Percentiles rank a stretch among this genome's conserved stretches.
Conservation (phyloP, 768 basidiomycete genomes). For the Lyophyllum decastes region DNA sequence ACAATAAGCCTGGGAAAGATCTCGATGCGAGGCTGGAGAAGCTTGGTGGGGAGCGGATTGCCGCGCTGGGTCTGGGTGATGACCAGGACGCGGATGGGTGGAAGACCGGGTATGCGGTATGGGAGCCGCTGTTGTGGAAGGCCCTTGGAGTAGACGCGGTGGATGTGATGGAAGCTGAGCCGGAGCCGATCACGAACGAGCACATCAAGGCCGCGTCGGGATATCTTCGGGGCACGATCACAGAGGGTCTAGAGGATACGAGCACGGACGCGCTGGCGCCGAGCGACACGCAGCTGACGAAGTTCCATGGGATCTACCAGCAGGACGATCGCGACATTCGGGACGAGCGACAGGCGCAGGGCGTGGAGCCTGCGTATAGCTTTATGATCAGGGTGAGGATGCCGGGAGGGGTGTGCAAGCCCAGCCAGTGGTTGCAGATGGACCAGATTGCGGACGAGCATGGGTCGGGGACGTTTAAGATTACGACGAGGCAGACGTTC, state of each 20-base stretch:
- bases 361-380: conserved; percentile 91
- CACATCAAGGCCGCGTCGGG: conserved; percentile 97
- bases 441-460: conserved; percentile 96
- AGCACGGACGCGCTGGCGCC: conserved; percentile 90
- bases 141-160: conserved; percentile 88
- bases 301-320: conserved; percentile 96
- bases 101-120: conserved; percentile 94
- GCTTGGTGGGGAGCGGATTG: conserved; percentile 79
- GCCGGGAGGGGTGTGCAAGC: conserved; percentile 92
- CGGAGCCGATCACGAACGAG: conserved; percentile 97
- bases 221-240: conserved; percentile 93
- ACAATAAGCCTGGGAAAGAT: conserved; percentile 95
- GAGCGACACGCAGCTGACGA: conserved; percentile 92
- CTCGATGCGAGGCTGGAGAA: conserved; percentile 77
- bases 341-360: conserved; percentile 90
- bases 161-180: conserved; percentile 89
- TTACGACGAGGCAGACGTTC: conserved; percentile 97
- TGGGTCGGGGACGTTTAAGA: conserved; percentile 92
- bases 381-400: conserved; percentile 99
- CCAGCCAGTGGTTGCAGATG: conserved; percentile 93
- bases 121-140: conserved; percentile 95
- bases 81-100: conserved; percentile 97
- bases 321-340: conserved; percentile 99
- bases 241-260: conserved; percentile 84
- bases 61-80: conserved; percentile 82